A percentile compares a stretch with the other conserved stretches of the same genome.
These are phyloP conservation scores for Ascoidea rubescens DNA, from an alignment of 805 yeast species.

Conservation along the genomic window DNA sequence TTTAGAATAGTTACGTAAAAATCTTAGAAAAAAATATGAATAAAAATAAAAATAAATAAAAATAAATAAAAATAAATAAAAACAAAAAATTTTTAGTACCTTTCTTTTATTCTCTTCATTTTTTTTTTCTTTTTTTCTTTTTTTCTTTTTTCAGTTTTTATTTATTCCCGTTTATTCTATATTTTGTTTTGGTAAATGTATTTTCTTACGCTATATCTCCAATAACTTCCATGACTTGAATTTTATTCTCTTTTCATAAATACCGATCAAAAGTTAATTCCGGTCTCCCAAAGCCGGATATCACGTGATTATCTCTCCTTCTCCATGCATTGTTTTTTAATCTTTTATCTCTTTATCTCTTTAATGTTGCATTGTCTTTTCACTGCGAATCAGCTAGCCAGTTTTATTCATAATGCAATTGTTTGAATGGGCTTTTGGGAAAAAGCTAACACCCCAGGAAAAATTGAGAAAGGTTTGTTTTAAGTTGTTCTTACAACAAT, in stretches of 20 bases:
- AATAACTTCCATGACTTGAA: background rate
- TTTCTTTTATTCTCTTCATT: background rate
- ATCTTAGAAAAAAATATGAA: background rate
- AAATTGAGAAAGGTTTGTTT: conserved; percentile 54
- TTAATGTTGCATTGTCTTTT: no score
- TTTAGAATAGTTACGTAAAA: conserved; percentile 26
- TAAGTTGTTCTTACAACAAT: background rate
- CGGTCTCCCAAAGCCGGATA: no score
- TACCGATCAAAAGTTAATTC: background rate
- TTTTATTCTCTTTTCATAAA: background rate
- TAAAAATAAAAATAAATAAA: background rate
- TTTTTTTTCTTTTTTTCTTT: no score
- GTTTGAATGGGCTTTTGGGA: conserved; percentile 94
- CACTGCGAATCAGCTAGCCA: no score
- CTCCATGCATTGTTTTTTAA: no score
- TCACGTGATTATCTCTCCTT: no score
- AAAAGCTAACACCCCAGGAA: conserved; percentile 88
- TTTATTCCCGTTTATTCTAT: no score
- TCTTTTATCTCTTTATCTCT: no score
- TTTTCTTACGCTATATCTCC: background rate
- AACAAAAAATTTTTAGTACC: background rate
- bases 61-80: background rate
- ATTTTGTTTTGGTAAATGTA: background rate
- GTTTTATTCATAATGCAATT: conserved; percentile 46
- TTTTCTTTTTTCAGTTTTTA: no score